Base-by-base conservation (phyloP, 179 eudicot genomes). In the Actinidia arguta region DNA sequence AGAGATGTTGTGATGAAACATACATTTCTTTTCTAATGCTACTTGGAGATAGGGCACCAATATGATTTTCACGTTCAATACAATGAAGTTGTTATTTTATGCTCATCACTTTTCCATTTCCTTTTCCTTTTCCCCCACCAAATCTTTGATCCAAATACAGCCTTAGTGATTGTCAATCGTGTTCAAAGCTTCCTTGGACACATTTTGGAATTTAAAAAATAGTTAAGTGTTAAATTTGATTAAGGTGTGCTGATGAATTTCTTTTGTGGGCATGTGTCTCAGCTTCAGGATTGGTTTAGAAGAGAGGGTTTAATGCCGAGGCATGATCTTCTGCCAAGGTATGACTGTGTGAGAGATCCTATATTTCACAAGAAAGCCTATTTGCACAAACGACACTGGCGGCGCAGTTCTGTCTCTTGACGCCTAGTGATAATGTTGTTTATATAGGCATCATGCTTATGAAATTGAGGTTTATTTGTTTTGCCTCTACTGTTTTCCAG, bases 311-410 rank as follows among this genome's bases (percentile, higher is more conserved):
- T 31, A 94, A 92, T 24, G 88, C 83, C 69, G 98, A 94, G 52
- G 97, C 98, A 14, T 94, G 92, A 73, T 78, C 94, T 82, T 90
- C 92, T 62, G 99, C 99, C 79, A 96, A 92, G 97, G 99, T 91
- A 81, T 75, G 76, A 18, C 18, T n/a, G n/a, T n/a, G n/a, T n/a
- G n/a, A n/a, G n/a, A 27, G n/a, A 27, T 81, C n/a, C 27, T 55
- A 54, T 20, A 13, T 74, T n/a, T 59, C 50, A 68, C 44, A 59
- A 66, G 52, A 8, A 68, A 31, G 52, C n/a, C 51, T 56, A 17
- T 54, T 76, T 7, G 39, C n/a, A 76, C 27, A 12, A 74, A 81
- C 24, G 31, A 46, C 42, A 8, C 42, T 16, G 48, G 24, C 12
- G 47, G 63, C 54, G 78, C 4, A 11, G 39, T 44, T 46, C 63